Percentiles rank a stretch among this genome's conserved stretches.
Evolutionary conservation across 164 flowering plant species (phyloP).

Genomic region (Magnolia sinica): DNA sequence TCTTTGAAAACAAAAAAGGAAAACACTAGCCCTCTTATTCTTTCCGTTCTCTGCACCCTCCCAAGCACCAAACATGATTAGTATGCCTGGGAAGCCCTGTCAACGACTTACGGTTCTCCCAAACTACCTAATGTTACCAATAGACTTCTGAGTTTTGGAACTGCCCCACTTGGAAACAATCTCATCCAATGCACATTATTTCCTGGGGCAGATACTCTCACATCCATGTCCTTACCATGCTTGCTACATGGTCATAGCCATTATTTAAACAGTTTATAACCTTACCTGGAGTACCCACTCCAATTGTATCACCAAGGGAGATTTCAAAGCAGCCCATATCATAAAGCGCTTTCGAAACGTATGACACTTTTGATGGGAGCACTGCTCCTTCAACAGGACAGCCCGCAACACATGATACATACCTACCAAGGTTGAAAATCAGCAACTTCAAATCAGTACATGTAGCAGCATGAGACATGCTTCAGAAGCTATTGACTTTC

Average conservation of each 20-base stretch:
- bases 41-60: too few species aligned
- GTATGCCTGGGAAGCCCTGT: too few species aligned
- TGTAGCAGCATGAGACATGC: too few species aligned
- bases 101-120: neutral
- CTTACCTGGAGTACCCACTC: constrained; percentile 97
- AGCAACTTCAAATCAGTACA: constrained; percentile 9
- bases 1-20: too few species aligned
- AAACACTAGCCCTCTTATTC: too few species aligned
- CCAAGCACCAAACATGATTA: too few species aligned
- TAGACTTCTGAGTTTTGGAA: neutral
- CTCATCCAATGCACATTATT: neutral
- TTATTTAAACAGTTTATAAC: constrained; percentile 3
- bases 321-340: constrained; percentile 98
- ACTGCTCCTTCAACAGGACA: constrained; percentile 92
- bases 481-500: neutral
- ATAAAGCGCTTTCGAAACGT: constrained; percentile 82
- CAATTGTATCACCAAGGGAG: constrained; percentile 95
- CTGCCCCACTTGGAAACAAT: neutral
- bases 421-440: constrained; percentile 37
- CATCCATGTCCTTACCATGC: neutral
- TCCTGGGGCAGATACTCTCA: neutral
- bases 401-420: constrained; percentile 89
- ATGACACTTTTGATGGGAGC: constrained; percentile 81
- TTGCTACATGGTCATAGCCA: neutral
- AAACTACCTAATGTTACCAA: neutral